Conservation (phyloP, 2,329 filamentous ascomycete genomes). For the Sarocladium kiliense region DNA sequence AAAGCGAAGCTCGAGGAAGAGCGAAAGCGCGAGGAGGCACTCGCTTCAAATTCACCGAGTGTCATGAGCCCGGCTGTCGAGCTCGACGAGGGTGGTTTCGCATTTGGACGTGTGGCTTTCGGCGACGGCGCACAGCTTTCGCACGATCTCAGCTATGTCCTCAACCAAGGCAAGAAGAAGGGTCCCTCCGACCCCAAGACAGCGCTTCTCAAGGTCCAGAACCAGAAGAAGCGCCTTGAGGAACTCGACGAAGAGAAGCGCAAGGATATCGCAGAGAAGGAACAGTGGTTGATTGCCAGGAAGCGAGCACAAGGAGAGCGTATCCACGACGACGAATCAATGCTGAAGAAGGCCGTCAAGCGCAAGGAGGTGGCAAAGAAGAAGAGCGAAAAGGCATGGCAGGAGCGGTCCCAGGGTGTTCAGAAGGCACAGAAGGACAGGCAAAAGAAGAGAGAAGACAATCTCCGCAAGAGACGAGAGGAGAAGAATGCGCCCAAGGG, state of each 20-base stretch:
- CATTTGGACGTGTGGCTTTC: conserved; percentile 90
- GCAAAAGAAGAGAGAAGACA: conserved; percentile 78
- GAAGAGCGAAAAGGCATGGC: conserved; percentile 89
- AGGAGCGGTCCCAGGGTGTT: conserved; percentile 65
- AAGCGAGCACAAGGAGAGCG: conserved; percentile 85
- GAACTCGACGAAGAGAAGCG: conserved; percentile 75
- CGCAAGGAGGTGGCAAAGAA: conserved; percentile 85
- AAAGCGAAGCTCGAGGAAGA: conserved; percentile 79
- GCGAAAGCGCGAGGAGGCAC: conserved; percentile 55
- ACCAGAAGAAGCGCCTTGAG: conserved; percentile 75
- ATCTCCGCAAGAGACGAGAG: conserved; percentile 68
- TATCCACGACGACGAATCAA: conserved; percentile 76
- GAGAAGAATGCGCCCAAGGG: conserved; percentile 59
- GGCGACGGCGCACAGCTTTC: conserved; percentile 78
- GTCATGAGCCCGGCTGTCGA: conserved; percentile 52
- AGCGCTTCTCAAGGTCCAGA: conserved; percentile 78
- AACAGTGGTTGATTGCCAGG: conserved; percentile 87
- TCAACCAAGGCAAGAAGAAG: conserved; percentile 57
- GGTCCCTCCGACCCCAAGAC: conserved; percentile 81
- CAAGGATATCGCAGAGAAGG: conserved; percentile 85
- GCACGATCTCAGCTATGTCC: conserved; percentile 60
- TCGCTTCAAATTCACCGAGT: conserved; percentile 57
- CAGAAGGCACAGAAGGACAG: conserved; percentile 71
- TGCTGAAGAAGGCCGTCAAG: conserved; percentile 93
- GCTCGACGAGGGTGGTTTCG: conserved; percentile 53